Base-by-base conservation (phyloP, 345 rosid species). In the Populus pruinosa region DNA sequence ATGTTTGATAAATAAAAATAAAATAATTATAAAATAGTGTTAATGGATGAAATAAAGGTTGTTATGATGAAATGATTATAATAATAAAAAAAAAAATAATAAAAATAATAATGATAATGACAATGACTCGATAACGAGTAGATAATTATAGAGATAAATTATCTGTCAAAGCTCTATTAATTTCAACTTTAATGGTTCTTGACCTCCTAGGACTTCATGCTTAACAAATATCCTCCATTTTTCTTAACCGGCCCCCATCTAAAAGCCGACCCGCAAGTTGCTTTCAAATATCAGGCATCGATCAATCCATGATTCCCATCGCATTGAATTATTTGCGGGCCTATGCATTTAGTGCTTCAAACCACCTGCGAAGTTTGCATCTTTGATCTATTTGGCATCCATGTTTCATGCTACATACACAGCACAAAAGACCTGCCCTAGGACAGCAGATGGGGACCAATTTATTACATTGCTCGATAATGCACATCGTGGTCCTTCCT, bases 401-500 rank as follows among this genome's bases (percentile, higher is more conserved):
- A 20, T 31, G 38, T 68, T 47, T 14, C 16, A 9, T 13, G 65
- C 61, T 31, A 62, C 14, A 63, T 23, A 7, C 0, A 39, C 17
- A 44, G 47, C 21, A 13, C 61, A 7, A 23, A 4, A 43, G 27
- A 31, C 59, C 39, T 23, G 69, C 70, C 70, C n/a, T 44, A 13
- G 17, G 62, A 21, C 66, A 53, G 29, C 66, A 53, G 29, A 41
- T 35, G 76, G 74, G 71, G 80, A 72, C 80, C 80, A 78, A 76
- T 17, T 23, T 68, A 17, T 23, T 68, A 10, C 44, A 79, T 43
- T 43, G 12, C 36, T 33, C 7, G 70, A 78, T 49, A 49, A 44
- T 78, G 18, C 50, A 49, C 38, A 25, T 27, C 33, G 83, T 71
- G 79, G 83, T 79, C 85, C 86, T 72, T 43, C 47, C 38, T 69